Base-by-base conservation (phyloP, 805 yeast genomes). In the Monosporozyma servazzii region DNA sequence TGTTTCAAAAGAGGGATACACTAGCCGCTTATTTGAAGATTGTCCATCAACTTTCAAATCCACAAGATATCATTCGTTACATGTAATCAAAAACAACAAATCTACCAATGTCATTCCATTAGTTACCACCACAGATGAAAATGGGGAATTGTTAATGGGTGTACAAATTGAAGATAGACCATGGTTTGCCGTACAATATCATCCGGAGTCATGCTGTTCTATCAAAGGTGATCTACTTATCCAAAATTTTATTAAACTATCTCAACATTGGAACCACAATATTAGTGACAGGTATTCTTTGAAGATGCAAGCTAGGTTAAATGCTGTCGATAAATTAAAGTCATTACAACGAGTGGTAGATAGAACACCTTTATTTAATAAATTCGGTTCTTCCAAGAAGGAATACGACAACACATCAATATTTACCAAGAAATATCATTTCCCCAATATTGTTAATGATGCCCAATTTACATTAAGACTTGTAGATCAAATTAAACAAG, bases 201-300 rank as follows among this genome's bases (percentile, higher is more conserved):
- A 93, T 62, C 99, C 99, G 0, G 99, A 93, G 62, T 88, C 96
- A 1, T 80, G 91, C 40, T 88, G 96, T 59, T 88, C 97, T 0
- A 71, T 74, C 13, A 59, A 70, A 46, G 99, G 99, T 1, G 73
- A 62, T 2, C 59, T 64, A 10, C 64, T 93, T 48, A 66, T 90
- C 3, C 55, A 58, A 9, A 86, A 86, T 62, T 91, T 91, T 63
- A 45, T 68, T 33, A 13, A 48, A 1, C 9, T 64, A 4, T 67
- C 74, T 0, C 30, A 49, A 0, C 39, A 45, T 0, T 58, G 56
- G 52, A 71, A 57, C 64, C 56, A 36, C 9, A 5, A 27, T 13
- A 20, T 30, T 5, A 45, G 37, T 10, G 21, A 11, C 29, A 23
- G 46, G 10, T 45, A 41, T 30, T 25, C 29, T 7, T 9, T 9